These are phyloP conservation scores for Hydrangea macrophylla DNA, from an alignment of 148 eudicot genomes.

Conservation along the genomic window DNA sequence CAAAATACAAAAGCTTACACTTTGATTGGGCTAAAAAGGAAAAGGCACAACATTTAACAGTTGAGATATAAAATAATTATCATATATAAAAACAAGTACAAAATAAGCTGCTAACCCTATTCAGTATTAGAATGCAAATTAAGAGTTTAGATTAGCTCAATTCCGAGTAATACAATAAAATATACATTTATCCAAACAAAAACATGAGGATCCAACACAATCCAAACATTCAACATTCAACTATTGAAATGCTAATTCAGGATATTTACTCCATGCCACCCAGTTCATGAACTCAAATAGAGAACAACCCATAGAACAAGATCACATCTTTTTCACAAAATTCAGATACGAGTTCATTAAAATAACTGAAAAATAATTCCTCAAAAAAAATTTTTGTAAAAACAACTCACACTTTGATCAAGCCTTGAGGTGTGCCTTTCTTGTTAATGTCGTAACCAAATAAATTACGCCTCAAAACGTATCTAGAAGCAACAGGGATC, in stretches of 20 bases:
- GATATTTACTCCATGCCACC: background rate
- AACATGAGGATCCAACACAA: background rate
- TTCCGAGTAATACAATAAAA: background rate
- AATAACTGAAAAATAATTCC: background rate
- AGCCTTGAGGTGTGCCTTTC: slow-evolving; percentile 81
- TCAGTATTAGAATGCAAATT: too few species aligned
- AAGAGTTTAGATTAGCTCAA: background rate
- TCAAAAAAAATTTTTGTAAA: background rate
- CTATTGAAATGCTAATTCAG: background rate
- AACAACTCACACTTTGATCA: slow-evolving; percentile 63
- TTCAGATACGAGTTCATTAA: background rate
- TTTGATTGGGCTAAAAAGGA: too few species aligned
- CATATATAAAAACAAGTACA: too few species aligned
- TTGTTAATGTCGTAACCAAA: slow-evolving; percentile 90
- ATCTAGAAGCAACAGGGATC: slow-evolving; percentile 88
- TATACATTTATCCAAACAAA: background rate
- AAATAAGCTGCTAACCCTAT: too few species aligned
- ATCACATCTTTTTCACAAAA: background rate
- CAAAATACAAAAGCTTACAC: too few species aligned
- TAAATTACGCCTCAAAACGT: slow-evolving; percentile 71
- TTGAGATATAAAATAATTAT: too few species aligned
- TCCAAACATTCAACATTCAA: background rate
- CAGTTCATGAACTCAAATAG: background rate
- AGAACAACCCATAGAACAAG: background rate
- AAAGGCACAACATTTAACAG: too few species aligned